A percentile compares a stretch with the other conserved stretches of the same genome.
These are phyloP conservation scores for Fusarium aywerte DNA, from an alignment of 2,329 filamentous ascomycete species.

Conservation along the genomic window DNA sequence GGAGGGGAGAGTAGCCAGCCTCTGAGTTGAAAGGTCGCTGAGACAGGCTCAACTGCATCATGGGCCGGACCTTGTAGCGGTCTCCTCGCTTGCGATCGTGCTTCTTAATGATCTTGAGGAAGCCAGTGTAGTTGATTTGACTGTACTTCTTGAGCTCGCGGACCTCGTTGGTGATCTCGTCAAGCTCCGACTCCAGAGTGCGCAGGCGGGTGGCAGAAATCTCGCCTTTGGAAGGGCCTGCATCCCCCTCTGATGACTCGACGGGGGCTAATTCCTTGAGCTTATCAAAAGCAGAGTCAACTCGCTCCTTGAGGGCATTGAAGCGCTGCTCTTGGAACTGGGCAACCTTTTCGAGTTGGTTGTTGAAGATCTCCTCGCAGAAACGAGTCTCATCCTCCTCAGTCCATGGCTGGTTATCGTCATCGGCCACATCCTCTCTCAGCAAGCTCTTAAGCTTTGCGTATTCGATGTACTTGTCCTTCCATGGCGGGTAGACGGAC, in stretches of 20 bases:
- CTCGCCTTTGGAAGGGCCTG: slow-evolving; percentile 59
- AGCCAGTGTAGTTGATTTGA: slow-evolving; percentile 96
- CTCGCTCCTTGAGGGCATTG: slow-evolving; percentile 63
- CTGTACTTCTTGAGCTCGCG: slow-evolving; percentile 95
- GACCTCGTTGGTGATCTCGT: slow-evolving; percentile 88
- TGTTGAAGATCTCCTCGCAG: slow-evolving; percentile 93
- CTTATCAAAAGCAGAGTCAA: slow-evolving; percentile 70
- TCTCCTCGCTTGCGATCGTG: slow-evolving; percentile 93
- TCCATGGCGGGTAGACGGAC: slow-evolving; percentile 87
- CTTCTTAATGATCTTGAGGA: slow-evolving; percentile 98
- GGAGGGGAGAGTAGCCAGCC: slow-evolving; percentile 83
- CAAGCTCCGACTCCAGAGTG: slow-evolving; percentile 81
- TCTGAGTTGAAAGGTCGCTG: slow-evolving; percentile 95
- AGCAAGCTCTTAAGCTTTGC: slow-evolving; percentile 89
- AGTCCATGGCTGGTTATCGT: slow-evolving; percentile 77
- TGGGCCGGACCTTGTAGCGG: slow-evolving; percentile 86
- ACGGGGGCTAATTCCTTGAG: slow-evolving; percentile 79
- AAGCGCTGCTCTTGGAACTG: slow-evolving; percentile 86
- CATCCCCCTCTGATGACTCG: slow-evolving; percentile 60
- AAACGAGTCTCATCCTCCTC: slow-evolving; percentile 94
- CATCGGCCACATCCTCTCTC: slow-evolving; percentile 76
- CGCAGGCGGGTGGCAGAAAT: slow-evolving; percentile 67
- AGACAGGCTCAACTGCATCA: slow-evolving; percentile 90
- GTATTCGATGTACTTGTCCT: slow-evolving; percentile 95
- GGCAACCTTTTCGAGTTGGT: slow-evolving; percentile 94